phyloP scores from a whole-genome alignment of 2,329 filamentous ascomycete genomes.

The Fusarium oligoseptatum region DNA sequence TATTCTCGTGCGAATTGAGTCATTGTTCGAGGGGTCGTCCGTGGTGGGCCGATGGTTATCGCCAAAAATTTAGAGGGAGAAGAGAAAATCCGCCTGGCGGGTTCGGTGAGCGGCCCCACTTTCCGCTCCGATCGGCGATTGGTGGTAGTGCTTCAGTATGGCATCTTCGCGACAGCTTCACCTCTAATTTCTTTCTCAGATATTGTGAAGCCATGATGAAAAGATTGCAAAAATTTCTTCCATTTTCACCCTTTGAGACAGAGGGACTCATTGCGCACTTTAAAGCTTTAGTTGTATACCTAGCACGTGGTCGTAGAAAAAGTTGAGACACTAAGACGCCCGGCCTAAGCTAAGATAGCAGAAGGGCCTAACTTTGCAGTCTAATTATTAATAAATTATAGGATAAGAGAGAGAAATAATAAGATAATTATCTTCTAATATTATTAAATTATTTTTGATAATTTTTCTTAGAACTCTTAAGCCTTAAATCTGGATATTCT shows the following conservation, averaged over 20 bases:
- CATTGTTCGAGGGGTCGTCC: slow-evolving; percentile 28
- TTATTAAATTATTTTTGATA: too few species aligned
- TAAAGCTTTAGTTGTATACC: background rate
- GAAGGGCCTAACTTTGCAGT: too few species aligned
- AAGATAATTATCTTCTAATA: too few species aligned
- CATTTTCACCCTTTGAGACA: background rate
- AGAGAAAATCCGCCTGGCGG: slow-evolving; percentile 1
- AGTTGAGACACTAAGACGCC: too few species aligned
- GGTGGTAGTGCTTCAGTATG: background rate
- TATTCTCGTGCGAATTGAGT: slow-evolving; percentile 37
- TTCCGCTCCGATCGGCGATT: background rate
- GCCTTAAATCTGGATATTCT: too few species aligned
- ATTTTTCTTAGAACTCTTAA: too few species aligned
- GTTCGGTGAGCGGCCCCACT: slow-evolving; percentile 1
- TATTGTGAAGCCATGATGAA: too few species aligned
- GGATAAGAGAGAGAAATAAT: too few species aligned
- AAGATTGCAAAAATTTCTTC: background rate
- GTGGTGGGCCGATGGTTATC: slow-evolving; percentile 38
- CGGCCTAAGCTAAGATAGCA: too few species aligned
- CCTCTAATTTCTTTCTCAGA: too few species aligned
- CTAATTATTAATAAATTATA: too few species aligned
- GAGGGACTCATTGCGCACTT: background rate
- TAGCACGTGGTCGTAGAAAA: too few species aligned
- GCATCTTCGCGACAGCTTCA: background rate
- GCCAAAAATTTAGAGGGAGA: slow-evolving; percentile 32